A percentile compares a stretch with the other conserved stretches of the same genome.
These are phyloP conservation scores for Suillus ampliporus DNA, from an alignment of 768 basidiomycete genomes.

Conservation along the genomic window DNA sequence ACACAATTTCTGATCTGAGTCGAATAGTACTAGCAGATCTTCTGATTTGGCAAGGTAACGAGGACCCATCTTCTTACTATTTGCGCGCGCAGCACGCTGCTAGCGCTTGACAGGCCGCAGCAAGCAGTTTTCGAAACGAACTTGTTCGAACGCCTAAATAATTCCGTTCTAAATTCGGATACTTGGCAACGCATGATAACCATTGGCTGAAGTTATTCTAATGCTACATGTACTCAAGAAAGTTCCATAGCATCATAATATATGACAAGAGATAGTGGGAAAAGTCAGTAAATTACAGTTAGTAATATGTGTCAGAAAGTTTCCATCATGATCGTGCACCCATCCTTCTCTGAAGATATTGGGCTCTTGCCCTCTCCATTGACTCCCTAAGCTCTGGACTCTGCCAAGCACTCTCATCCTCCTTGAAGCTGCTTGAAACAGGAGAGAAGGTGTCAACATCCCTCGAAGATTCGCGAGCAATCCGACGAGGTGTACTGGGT, in stretches of 20 bases:
- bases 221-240: not conserved
- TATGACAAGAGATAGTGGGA: not conserved
- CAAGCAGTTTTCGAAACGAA: too few relatives aligned
- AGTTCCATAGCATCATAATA: not conserved
- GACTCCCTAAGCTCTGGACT: conserved; percentile 71
- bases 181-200: not conserved
- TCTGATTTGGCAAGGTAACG: too few relatives aligned
- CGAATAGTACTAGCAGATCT: too few relatives aligned
- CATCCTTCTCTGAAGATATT: conserved; percentile 22
- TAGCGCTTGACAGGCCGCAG: too few relatives aligned
- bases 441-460: conserved; percentile 38
- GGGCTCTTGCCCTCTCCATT: conserved; percentile 71
- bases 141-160: too few relatives aligned
- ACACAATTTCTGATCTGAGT: too few relatives aligned
- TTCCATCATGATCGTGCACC: not conserved
- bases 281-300: conserved; percentile 6
- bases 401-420: conserved; percentile 58
- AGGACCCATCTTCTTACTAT: too few relatives aligned
- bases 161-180: too few relatives aligned
- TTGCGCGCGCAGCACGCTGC: too few relatives aligned
- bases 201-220: not conserved
- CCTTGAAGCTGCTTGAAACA: conserved; percentile 37
- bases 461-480: conserved; percentile 38
- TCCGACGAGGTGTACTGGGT: conserved; percentile 23
- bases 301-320: conserved; percentile 2